phyloP scores from a whole-genome alignment of 2,329 filamentous ascomycete species.

The Arthrinium phaeospermum region DNA sequence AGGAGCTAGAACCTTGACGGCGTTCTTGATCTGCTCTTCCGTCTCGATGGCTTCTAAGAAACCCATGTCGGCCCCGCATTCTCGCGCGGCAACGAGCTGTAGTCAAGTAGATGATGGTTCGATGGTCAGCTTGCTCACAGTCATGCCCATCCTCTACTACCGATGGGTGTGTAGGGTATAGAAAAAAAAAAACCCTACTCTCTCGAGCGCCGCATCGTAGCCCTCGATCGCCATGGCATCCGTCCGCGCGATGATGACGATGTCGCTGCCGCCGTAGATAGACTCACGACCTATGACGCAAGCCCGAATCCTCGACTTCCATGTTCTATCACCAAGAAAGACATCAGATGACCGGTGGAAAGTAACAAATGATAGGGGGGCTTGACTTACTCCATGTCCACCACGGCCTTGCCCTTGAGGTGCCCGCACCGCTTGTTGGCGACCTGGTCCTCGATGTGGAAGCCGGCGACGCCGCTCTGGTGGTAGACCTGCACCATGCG shows the following conservation, averaged over 20 bases:
- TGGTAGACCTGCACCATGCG: constrained; percentile 47
- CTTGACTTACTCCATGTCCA: constrained; percentile 35
- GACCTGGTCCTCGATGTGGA: constrained; percentile 44
- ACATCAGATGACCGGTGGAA: not conserved
- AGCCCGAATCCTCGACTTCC: constrained; percentile 22
- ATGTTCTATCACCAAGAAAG: constrained; percentile 18
- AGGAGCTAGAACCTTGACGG: constrained; percentile 20
- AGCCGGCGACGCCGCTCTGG: constrained; percentile 37
- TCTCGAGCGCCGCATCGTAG: constrained; percentile 20
- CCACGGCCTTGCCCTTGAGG: constrained; percentile 43
- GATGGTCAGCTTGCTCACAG: no score
- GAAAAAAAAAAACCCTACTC: no score
- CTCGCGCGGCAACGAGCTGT: constrained; percentile 19
- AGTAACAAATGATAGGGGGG: not conserved
- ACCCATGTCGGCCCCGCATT: constrained; percentile 24
- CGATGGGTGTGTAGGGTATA: no score
- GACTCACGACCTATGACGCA: constrained; percentile 39
- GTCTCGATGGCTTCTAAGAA: constrained; percentile 23
- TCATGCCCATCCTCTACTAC: no score
- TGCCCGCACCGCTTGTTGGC: constrained; percentile 47
- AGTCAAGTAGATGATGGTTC: not conserved
- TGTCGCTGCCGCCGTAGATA: constrained; percentile 47
- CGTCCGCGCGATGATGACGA: constrained; percentile 65
- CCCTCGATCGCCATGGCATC: constrained; percentile 39
- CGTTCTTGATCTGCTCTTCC: constrained; percentile 23